Conservation (phyloP, 2,329 filamentous ascomycete genomes). For the Trichoderma harzianum region DNA sequence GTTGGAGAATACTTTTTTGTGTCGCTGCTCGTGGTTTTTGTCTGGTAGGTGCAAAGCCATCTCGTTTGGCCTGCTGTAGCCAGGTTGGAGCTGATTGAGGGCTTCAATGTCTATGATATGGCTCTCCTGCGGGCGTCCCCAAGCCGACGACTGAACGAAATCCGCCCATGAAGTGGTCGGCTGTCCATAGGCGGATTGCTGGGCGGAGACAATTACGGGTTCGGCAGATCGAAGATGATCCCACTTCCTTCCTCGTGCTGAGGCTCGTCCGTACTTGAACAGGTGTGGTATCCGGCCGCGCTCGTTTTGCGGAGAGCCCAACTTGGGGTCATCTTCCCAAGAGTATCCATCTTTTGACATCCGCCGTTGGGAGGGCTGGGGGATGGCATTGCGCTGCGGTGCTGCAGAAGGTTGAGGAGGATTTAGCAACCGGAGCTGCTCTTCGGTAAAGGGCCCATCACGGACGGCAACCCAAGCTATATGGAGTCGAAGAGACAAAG, state of each 20-base stretch:
- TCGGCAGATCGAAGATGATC: slow-evolving; percentile 58
- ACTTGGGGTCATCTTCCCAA: slow-evolving; percentile 37
- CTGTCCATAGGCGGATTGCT: slow-evolving; percentile 39
- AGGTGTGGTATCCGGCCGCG: slow-evolving; percentile 43
- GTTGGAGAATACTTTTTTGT: slow-evolving; percentile 41
- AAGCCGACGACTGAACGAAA: slow-evolving; percentile 53
- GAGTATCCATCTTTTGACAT: slow-evolving; percentile 49
- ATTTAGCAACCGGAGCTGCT: slow-evolving; percentile 38
- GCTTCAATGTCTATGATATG: slow-evolving; percentile 46
- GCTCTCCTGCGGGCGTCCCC: slow-evolving; percentile 48
- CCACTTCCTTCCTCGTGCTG: slow-evolving; percentile 51
- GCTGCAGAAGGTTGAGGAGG: slow-evolving; percentile 38
- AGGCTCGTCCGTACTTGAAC: slow-evolving; percentile 46
- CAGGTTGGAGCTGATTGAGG: slow-evolving; percentile 46
- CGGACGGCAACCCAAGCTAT: slow-evolving; percentile 51
- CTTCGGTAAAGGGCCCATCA: slow-evolving; percentile 37
- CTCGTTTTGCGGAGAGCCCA: slow-evolving; percentile 34
- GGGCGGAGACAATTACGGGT: slow-evolving; percentile 55
- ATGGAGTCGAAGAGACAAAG: not conserved
- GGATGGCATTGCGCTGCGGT: slow-evolving; percentile 42
- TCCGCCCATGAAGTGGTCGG: slow-evolving; percentile 48
- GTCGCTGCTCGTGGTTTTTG: slow-evolving; percentile 29
- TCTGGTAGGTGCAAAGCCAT: slow-evolving; percentile 31
- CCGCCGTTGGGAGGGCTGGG: slow-evolving; percentile 39
- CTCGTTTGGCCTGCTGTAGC: slow-evolving; percentile 41